Base-by-base conservation (phyloP, 306 rosid species). In the Astragalus membranaceus region DNA sequence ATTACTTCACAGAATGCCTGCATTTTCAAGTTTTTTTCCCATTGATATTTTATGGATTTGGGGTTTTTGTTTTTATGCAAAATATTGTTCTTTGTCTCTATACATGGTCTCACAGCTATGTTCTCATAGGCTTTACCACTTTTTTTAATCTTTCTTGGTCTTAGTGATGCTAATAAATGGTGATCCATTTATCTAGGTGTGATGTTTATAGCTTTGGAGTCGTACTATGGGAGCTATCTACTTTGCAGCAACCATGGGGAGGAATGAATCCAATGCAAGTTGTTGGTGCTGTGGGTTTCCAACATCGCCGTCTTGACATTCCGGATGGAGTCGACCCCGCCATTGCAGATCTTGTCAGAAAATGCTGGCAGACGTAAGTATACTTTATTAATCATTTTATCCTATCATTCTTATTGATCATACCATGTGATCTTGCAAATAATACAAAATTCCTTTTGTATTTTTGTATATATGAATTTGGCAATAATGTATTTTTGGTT, bases 181-280 rank as follows among this genome's bases (percentile, higher is more conserved):
- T 79, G 82, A 43, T 61, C 36, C n/a, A 3, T 60, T 60, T 70
- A 58, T 53, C 52, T 64, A 95, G 99, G 88, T 85, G 97, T 13
- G 99, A 95, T 13, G 99, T 91, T 54, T 95, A 67, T 85, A 91
- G 97, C 87, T 95, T 69, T 54, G 99, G 99, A 70, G 95, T 95
- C 67, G 89, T 95, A 79, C 75, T 95, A 62, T 95, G 97, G 99
- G 99, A 95, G 82, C 95, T 95, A 37, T 83, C 73, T 39, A 95
- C 99, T 7, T 39, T 91, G 92, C 92, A 79, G 80, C 99, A 95
- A 74, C 99, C 99, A 0, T 95, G 99, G 99, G 91, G 97, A 8
- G 99, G 99, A 80, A 85, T 95, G 99, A 95, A 91, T 76, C 92
- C 99, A 2, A 95, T 95, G 99, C 99, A 95, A 85, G 97, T 95